Base-by-base conservation (phyloP, 2,329 filamentous ascomycete genomes). In the Sclerotinia nivalis region DNA sequence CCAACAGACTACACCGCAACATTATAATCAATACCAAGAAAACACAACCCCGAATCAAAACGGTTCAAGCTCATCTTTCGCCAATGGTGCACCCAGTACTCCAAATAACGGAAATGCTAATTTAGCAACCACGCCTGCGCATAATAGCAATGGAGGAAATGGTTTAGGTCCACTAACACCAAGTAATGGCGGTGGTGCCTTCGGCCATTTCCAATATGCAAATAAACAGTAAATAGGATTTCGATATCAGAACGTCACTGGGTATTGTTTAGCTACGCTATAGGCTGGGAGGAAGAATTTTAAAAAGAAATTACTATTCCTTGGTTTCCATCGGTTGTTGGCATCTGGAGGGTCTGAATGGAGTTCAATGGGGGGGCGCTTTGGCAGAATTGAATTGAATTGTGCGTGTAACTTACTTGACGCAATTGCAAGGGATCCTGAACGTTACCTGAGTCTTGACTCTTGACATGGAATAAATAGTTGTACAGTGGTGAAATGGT, bases 91-190 rank as follows among this genome's bases (percentile, higher is more conserved):
- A 10, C 86, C 86, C 20, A 88, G 84, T 78, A 89, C 88, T 20
- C 91, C 93, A 1, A 93, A 90, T 77, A 95, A 92, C 18, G 90
- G 87, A 10, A 89, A 87, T 71, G 88, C 84, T 40, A 83, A 75
- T 50, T 73, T 79, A 10, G 78, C 72, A 9, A 79, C 78, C 65
- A 85, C 84, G n/a, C 84, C 84, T 12, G 82, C 81, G 50, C 82
- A 88, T 79, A 87, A 83, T 73, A 86, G 83, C 66, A 81, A 84
- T 77, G 80, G 77, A 15, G 61, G 61, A 28, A 64, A 37, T 40
- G 83, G 85, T 66, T 88, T 90, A 79, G 90, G 90, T 3, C 87
- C 91, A 49, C 89, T 93, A 85, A 96, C 93, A 10, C 93, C 93
- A 0, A 91, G 92, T 37, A 90, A 88, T 28, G 88, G 88, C 2